Percentiles rank a stretch among this genome's conserved stretches.
Evolutionary conservation across 768 basidiomycete species (phyloP).

Genomic region (Lentinula sp.): DNA sequence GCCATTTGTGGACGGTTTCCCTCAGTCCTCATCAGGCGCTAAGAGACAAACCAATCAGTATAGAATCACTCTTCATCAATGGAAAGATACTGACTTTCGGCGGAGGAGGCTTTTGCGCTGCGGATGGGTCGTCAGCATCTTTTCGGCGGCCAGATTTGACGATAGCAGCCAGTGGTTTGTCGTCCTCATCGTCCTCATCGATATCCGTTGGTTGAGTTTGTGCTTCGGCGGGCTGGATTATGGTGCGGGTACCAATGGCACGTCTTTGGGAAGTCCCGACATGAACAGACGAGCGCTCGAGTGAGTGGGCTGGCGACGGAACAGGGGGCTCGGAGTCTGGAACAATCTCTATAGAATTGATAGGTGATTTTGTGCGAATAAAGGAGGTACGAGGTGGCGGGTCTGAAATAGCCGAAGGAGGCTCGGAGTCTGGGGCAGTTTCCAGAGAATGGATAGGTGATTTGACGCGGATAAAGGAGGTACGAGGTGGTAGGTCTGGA

Average conservation of each 20-base stretch:
- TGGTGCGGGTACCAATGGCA: neutral
- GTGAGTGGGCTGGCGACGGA: neutral
- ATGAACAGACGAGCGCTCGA: neutral
- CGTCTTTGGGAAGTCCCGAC: neutral
- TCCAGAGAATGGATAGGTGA: neutral
- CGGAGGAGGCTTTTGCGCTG: neutral
- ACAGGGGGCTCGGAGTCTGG: conserved; percentile 5
- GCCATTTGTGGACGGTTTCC: neutral
- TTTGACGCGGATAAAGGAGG: too few species aligned
- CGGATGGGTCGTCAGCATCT: neutral
- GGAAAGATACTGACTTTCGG: neutral
- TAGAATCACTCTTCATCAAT: neutral
- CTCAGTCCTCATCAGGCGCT: neutral
- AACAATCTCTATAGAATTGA: neutral
- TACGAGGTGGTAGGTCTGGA: too few species aligned
- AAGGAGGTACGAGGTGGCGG: neutral
- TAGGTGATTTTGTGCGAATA: neutral
- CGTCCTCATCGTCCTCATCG: conserved; percentile 1
- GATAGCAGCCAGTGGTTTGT: neutral
- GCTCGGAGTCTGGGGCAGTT: conserved; percentile 6
- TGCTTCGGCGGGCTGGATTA: neutral
- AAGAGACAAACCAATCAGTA: neutral
- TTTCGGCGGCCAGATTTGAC: neutral
- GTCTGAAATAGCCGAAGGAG: neutral
- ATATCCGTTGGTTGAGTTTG: neutral